A percentile compares a stretch with the other conserved stretches of the same genome.
phyloP scores from a whole-genome alignment of 2,329 filamentous ascomycete genomes.

The Penicillium glabrum region DNA sequence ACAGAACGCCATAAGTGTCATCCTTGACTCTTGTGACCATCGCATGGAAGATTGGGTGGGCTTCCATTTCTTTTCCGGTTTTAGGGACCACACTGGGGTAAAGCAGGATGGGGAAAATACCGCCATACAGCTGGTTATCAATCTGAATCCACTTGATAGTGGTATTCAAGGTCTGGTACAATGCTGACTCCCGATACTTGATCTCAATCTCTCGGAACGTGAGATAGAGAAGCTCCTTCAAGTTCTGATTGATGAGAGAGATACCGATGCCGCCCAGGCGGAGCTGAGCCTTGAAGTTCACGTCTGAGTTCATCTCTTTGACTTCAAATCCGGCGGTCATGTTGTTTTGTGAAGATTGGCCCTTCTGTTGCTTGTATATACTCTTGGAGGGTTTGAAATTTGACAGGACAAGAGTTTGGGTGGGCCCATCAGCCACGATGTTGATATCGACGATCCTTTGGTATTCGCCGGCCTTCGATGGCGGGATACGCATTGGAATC shows the following conservation, averaged over 20 bases:
- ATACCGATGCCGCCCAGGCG: slow-evolving; percentile 88
- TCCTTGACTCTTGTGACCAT: slow-evolving; percentile 96
- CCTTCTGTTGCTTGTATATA: slow-evolving; percentile 71
- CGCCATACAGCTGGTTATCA: slow-evolving; percentile 97
- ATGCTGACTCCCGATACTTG: slow-evolving; percentile 86
- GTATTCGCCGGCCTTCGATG: slow-evolving; percentile 59
- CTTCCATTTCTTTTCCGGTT: slow-evolving; percentile 92
- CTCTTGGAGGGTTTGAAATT: slow-evolving; percentile 94
- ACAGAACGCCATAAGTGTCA: slow-evolving; percentile 94
- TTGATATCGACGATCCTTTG: slow-evolving; percentile 95
- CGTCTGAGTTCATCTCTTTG: slow-evolving; percentile 83
- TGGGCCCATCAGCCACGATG: slow-evolving; percentile 91
- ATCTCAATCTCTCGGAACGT: slow-evolving; percentile 89
- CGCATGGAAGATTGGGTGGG: slow-evolving; percentile 89
- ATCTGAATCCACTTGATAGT: slow-evolving; percentile 99
- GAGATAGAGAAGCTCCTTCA: slow-evolving; percentile 89
- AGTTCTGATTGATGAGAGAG: slow-evolving; percentile 87
- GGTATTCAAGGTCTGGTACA: slow-evolving; percentile 88
- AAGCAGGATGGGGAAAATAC: slow-evolving; percentile 94
- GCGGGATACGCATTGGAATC: slow-evolving; percentile 85
- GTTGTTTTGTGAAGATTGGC: slow-evolving; percentile 57
- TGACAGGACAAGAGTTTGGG: slow-evolving; percentile 88
- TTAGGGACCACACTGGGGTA: slow-evolving; percentile 98
- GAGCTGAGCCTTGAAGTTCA: slow-evolving; percentile 86
- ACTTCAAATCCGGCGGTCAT: slow-evolving; percentile 79